Percentiles rank a stretch among this genome's conserved stretches.
Conservation (phyloP, 805 yeast genomes). For the Cyberlindnera sargentensis region DNA sequence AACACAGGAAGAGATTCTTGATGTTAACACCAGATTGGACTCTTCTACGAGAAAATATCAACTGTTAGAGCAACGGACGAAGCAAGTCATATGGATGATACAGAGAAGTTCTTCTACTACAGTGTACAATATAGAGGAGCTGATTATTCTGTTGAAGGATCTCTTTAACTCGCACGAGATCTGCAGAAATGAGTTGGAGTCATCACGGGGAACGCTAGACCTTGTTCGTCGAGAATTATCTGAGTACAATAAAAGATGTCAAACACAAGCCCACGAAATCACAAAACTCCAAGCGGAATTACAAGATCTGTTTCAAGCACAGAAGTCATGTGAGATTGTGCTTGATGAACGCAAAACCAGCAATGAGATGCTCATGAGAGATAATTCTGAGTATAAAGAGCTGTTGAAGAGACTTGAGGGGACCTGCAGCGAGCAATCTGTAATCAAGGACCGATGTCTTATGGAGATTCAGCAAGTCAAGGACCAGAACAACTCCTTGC, state of each 20-base stretch:
- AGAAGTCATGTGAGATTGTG: not conserved
- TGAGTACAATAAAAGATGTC: not conserved
- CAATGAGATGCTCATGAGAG: not conserved
- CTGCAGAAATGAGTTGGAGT: too few species aligned
- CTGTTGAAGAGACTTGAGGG: conserved; percentile 8
- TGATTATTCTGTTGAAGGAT: too few species aligned
- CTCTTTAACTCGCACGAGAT: too few species aligned
- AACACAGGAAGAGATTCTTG: too few species aligned
- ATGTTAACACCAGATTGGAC: too few species aligned
- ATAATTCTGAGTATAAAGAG: conserved; percentile 1
- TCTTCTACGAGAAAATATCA: too few species aligned
- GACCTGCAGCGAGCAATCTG: conserved; percentile 2
- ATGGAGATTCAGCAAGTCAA: not conserved
- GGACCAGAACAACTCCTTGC: not conserved
- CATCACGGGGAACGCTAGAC: not conserved
- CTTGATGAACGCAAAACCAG: not conserved
- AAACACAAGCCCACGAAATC: not conserved
- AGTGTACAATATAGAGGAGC: too few species aligned
- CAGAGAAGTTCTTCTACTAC: too few species aligned
- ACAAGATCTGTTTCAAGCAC: not conserved
- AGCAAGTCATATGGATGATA: too few species aligned
- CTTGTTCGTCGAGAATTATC: not conserved
- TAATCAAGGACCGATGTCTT: not conserved
- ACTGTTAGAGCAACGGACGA: too few species aligned
- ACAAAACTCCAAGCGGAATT: not conserved